These are phyloP conservation scores for Coleophoma cylindrospora DNA, from an alignment of 2,329 filamentous ascomycete species.

Conservation along the genomic window DNA sequence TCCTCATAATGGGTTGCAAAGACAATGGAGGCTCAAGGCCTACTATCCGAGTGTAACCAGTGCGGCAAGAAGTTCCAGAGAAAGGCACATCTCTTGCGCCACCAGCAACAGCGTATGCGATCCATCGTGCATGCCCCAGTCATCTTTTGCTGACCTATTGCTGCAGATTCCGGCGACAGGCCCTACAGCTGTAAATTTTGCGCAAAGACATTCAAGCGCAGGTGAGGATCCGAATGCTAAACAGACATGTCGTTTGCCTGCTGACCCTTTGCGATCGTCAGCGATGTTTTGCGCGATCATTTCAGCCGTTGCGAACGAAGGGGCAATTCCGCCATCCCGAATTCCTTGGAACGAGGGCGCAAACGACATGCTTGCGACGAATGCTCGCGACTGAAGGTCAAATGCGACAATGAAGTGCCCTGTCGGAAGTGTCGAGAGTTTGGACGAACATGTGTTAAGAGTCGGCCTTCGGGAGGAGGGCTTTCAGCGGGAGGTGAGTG, in stretches of 20 bases:
- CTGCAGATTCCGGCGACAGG: constrained; percentile 22
- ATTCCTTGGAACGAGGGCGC: constrained; percentile 24
- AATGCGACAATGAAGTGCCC: constrained; percentile 26
- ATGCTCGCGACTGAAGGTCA: constrained; percentile 27
- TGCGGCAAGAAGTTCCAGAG: constrained; percentile 28
- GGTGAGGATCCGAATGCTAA: constrained; percentile 11
- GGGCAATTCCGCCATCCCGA: constrained; percentile 22
- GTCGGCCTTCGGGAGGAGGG: constrained; percentile 12
- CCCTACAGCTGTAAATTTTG: constrained; percentile 28
- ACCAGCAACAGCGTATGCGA: constrained; percentile 26
- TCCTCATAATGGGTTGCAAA: background rate
- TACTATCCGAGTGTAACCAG: constrained; percentile 22
- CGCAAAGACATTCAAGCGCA: constrained; percentile 28
- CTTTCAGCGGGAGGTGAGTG: background rate
- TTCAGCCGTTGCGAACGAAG: constrained; percentile 26
- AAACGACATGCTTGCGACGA: constrained; percentile 28
- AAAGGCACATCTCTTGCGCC: constrained; percentile 26
- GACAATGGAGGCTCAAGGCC: constrained; percentile 27
- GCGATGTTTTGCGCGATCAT: constrained; percentile 28
- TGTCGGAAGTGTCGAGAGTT: constrained; percentile 27
- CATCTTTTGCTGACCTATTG: constrained; percentile 6
- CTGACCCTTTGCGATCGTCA: constrained; percentile 20
- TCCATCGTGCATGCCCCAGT: background rate
- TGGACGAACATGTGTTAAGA: constrained; percentile 24
- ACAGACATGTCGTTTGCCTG: constrained; percentile 1